Conservation (phyloP, 73 alveolate species). For the Stentor roeselii region DNA sequence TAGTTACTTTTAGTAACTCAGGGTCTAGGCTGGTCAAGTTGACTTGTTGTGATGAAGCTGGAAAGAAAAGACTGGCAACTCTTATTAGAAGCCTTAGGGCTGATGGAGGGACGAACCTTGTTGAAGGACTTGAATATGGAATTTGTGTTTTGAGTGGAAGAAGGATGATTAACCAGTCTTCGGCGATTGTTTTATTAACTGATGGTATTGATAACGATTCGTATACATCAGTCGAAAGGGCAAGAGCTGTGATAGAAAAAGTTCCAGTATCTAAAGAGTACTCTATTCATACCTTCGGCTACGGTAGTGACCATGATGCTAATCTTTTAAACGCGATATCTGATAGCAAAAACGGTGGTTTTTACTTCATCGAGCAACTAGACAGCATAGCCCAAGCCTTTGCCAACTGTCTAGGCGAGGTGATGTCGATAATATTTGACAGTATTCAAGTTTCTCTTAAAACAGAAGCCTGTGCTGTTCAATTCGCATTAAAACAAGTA, state of each 20-base stretch:
- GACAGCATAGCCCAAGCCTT: conserved; percentile 32
- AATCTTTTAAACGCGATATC: conserved; percentile 25
- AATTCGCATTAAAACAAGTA: neutral
- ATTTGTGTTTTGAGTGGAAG: conserved; percentile 43
- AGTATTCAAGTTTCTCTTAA: neutral
- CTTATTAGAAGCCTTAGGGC: conserved; percentile 41
- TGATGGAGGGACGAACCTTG: conserved; percentile 66
- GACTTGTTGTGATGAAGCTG: conserved; percentile 34
- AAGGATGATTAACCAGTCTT: conserved; percentile 42
- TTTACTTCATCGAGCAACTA: conserved; percentile 29
- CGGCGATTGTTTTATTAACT: conserved; percentile 62
- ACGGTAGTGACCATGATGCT: conserved; percentile 29
- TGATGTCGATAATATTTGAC: neutral
- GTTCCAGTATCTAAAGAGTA: conserved; percentile 24
- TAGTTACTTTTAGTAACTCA: conserved; percentile 49
- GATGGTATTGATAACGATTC: conserved; percentile 67
- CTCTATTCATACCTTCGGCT: conserved; percentile 22
- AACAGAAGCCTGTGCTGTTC: conserved; percentile 18
- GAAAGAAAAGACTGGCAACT: conserved; percentile 32
- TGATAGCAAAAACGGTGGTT: conserved; percentile 28
- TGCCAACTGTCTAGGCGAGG: conserved; percentile 21
- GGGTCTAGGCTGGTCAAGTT: conserved; percentile 42
- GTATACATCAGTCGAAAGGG: conserved; percentile 24
- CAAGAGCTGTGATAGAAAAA: conserved; percentile 34
- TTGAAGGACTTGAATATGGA: conserved; percentile 61